Base-by-base conservation (phyloP, 2,329 filamentous ascomycete species). In the Colletotrichum godetiae region DNA sequence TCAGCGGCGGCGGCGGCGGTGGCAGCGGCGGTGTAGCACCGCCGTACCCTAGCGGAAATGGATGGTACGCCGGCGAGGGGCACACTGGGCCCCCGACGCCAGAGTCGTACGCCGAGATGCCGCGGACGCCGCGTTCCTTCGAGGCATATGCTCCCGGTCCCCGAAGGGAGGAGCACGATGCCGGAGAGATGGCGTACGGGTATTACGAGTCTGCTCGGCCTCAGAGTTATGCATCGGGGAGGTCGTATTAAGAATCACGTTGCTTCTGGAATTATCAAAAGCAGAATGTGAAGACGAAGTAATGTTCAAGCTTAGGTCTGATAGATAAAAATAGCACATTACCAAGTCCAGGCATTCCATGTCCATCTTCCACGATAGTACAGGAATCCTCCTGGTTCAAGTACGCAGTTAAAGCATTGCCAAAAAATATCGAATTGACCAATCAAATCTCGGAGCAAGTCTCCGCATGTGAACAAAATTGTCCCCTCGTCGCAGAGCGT, bases 211-310 rank as follows among this genome's bases (percentile, higher is more conserved):
- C 55, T 13, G 46, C 37, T 1, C 42, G 70, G 33, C 70, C 70
- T 4, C 70, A 64, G 66, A 73, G 55, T 53, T 73, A 70, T 46
- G 64, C 64, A 15, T 68, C 70, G 12, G 70, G 70, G 4, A 70
- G 67, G 46, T 73, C 70, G 12, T 70, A 73, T 22, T 73, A 46
- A 65, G 24, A 24, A 35, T 27, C 24, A 19, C 15, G 29, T 49
- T 5, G 33, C 42, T 19, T 19, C 31, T 35, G 37, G n/a, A 19
- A 31, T 52, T 4, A 31, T 65, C 62, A 56, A 22, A 37, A 46
- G 62, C 33, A 1, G 22, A 52, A 37, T 24, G 4, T 46, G 27
- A 10, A 55, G 27, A 52, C 27, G 12, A 63, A 29, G 1, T 22
- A 8, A 31, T 10, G 15, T 37, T 57, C 19, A 29, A 22, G 33